Evolutionary conservation across 441 rosid species (phyloP).

Genomic region (Adansonia rubrostipa): DNA sequence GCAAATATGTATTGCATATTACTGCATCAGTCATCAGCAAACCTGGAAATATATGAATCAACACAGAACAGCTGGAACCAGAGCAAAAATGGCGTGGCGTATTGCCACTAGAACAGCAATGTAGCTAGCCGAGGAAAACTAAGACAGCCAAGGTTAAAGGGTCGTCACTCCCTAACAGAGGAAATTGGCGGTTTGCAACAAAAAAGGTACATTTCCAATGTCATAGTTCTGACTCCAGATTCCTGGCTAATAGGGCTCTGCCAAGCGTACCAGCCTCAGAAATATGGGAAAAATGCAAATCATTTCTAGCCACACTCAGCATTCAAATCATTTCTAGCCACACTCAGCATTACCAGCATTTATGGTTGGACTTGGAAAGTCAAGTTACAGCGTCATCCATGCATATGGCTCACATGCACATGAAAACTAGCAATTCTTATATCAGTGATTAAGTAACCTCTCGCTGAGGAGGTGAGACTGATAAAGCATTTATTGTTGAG

Average conservation of each 20-base stretch:
- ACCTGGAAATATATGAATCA: not conserved
- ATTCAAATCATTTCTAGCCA: not conserved
- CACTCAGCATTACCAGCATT: not conserved
- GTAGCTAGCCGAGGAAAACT: not conserved
- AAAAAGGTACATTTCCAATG: not conserved
- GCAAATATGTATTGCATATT: no score
- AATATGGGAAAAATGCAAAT: not conserved
- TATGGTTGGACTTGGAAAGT: not conserved
- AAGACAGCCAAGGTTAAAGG: not conserved
- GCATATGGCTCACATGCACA: conserved; percentile 29
- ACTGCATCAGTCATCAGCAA: not conserved
- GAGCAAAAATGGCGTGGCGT: not conserved
- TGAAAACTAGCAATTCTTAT: not conserved
- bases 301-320: not conserved
- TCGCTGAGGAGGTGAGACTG: not conserved
- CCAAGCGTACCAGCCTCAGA: not conserved
- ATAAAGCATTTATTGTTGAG: not conserved
- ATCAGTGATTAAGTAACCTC: not conserved
- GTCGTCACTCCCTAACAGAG: conserved; percentile 39
- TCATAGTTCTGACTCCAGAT: not conserved
- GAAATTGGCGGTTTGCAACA: conserved; percentile 3
- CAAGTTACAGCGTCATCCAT: conserved; percentile 24
- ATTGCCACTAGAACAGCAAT: conserved; percentile 7
- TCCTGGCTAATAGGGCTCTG: not conserved
- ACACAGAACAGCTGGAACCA: conserved; percentile 15